Conservation (phyloP, 352 stramenopile genomes). For the Phytophthora parvispora region DNA sequence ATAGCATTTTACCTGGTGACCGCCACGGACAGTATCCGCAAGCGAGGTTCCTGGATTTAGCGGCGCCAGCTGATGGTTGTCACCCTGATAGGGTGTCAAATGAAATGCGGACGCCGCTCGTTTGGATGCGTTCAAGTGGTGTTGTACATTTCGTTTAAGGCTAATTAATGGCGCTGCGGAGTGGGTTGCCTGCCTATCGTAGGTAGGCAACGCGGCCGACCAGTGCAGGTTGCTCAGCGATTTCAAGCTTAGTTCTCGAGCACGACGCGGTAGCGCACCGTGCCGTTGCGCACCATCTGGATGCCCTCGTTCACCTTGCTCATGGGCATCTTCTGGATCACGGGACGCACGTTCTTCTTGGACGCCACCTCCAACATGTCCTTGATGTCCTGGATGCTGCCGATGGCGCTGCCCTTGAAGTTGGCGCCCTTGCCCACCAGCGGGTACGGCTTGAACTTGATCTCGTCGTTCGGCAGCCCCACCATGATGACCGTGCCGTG, state of each 20-base stretch:
- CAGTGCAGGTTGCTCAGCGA: too few relatives aligned
- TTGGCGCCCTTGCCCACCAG: constrained; percentile 52
- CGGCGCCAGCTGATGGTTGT: too few relatives aligned
- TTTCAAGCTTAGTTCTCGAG: constrained; percentile 39
- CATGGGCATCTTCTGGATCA: constrained; percentile 71
- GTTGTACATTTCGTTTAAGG: too few relatives aligned
- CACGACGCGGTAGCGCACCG: constrained; percentile 51
- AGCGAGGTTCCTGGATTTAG: too few relatives aligned
- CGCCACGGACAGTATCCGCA: too few relatives aligned
- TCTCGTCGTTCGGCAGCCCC: constrained; percentile 67
- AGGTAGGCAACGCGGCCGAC: too few relatives aligned
- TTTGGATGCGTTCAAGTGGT: too few relatives aligned
- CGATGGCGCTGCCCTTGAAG: constrained; percentile 66
- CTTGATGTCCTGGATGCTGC: constrained; percentile 68
- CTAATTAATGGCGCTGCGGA: too few relatives aligned
- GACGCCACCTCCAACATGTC: constrained; percentile 90
- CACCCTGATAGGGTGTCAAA: too few relatives aligned
- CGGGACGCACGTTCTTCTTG: constrained; percentile 72
- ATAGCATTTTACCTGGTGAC: not conserved
- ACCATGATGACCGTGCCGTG: constrained; percentile 76
- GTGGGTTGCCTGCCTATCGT: too few relatives aligned
- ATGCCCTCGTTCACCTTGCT: constrained; percentile 58
- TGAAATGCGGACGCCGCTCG: too few relatives aligned
- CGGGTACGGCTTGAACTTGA: constrained; percentile 59
- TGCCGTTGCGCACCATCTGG: constrained; percentile 49